phyloP scores from a whole-genome alignment of 2,329 filamentous ascomycete species.

The Penicillium expansum region DNA sequence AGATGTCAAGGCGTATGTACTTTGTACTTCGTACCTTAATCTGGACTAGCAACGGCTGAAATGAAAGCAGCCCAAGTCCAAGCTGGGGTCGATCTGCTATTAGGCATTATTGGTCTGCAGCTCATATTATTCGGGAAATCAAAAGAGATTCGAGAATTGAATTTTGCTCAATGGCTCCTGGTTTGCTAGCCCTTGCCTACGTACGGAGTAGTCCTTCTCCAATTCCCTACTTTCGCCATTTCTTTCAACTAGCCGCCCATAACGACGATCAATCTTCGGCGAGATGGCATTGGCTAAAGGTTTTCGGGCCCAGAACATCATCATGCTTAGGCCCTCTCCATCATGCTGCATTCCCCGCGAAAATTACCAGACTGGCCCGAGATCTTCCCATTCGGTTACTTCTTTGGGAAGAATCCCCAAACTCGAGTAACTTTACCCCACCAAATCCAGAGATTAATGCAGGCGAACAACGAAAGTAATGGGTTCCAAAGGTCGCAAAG shows the following conservation, averaged over 20 bases:
- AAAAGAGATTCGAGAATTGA: neutral
- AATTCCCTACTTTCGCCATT: neutral
- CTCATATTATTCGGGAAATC: neutral
- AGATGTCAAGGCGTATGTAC: neutral
- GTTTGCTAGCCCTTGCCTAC: neutral
- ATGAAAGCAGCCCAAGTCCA: neutral
- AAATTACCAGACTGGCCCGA: neutral
- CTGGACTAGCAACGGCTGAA: neutral
- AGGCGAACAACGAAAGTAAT: neutral
- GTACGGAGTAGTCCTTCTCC: neutral
- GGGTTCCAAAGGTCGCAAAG: neutral
- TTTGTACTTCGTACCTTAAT: neutral
- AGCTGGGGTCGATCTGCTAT: neutral
- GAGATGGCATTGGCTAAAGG: neutral
- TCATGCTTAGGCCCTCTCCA: conserved; percentile 3
- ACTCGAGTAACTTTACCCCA: conserved; percentile 2
- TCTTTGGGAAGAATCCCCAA: conserved; percentile 3
- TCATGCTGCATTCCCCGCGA: conserved; percentile 8
- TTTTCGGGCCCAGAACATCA: conserved; percentile 1
- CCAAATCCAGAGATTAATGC: neutral
- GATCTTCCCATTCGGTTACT: conserved; percentile 1
- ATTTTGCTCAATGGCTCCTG: neutral
- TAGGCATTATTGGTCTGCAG: conserved; percentile 2
- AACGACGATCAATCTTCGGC: conserved; percentile 3
- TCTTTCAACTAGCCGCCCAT: conserved; percentile 2